phyloP scores from a whole-genome alignment of 148 eudicot genomes.

The Dysphania ambrosioides region DNA sequence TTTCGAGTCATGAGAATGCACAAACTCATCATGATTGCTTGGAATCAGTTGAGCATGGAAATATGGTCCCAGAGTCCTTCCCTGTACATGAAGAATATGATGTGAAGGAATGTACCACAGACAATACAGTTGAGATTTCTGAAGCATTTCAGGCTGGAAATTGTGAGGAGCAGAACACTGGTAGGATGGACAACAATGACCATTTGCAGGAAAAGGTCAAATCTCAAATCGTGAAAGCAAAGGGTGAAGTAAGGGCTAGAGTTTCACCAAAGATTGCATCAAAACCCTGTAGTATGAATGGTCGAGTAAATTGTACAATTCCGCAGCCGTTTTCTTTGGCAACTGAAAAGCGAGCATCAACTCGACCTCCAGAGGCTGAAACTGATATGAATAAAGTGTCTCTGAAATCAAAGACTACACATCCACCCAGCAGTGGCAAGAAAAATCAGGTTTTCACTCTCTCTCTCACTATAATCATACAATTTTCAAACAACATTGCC shows the following conservation, averaged over 20 bases:
- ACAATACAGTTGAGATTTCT: slow-evolving; percentile 33
- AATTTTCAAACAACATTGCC: not conserved
- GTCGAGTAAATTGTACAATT: slow-evolving; percentile 58
- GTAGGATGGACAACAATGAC: slow-evolving; percentile 18
- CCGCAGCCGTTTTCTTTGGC: slow-evolving; percentile 90
- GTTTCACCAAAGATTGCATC: slow-evolving; percentile 37
- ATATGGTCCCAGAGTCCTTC: slow-evolving; percentile 25
- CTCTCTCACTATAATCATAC: not conserved
- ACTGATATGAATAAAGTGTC: slow-evolving; percentile 38
- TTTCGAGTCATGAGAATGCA: slow-evolving; percentile 26
- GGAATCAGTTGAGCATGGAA: slow-evolving; percentile 31
- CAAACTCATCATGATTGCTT: slow-evolving; percentile 28
- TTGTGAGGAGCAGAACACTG: slow-evolving; percentile 23
- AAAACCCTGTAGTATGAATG: slow-evolving; percentile 40
- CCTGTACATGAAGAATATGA: slow-evolving; percentile 39
- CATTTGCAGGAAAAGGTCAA: slow-evolving; percentile 30
- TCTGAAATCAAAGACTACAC: slow-evolving; percentile 27
- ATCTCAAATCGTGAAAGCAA: slow-evolving; percentile 28
- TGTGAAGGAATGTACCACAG: slow-evolving; percentile 51
- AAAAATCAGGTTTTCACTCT: slow-evolving; percentile 49
- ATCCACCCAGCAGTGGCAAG: slow-evolving; percentile 28
- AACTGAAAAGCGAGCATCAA: slow-evolving; percentile 75
- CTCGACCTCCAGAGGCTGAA: slow-evolving; percentile 52
- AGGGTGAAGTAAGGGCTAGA: slow-evolving; percentile 37
- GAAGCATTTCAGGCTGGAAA: slow-evolving; percentile 33